Conservation (phyloP, 2,329 filamentous ascomycete genomes). For the Claviceps spartinae region DNA sequence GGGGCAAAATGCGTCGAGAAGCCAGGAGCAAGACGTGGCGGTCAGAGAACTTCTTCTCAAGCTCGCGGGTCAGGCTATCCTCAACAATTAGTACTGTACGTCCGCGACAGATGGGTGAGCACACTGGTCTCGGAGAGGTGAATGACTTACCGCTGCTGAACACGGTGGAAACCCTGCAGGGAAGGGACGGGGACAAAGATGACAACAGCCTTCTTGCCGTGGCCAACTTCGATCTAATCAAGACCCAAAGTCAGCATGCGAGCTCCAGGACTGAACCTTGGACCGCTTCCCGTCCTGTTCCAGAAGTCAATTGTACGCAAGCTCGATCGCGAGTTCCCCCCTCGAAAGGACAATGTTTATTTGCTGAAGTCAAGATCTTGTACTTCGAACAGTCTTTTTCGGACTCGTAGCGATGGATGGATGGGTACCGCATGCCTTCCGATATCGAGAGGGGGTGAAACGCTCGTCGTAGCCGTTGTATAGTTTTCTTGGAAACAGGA, state of each 20-base stretch:
- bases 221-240: slow-evolving; percentile 94
- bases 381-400: slow-evolving; percentile 4
- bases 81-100: neutral
- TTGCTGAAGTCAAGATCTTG: neutral
- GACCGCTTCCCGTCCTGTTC: slow-evolving; percentile 67
- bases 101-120: neutral
- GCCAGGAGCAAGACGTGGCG: slow-evolving; percentile 98
- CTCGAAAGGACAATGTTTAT: slow-evolving; percentile 8
- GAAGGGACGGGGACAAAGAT: slow-evolving; percentile 99
- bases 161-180: slow-evolving; percentile 96
- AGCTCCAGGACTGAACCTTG: slow-evolving; percentile 59
- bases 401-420: slow-evolving; percentile 3
- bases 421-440: neutral
- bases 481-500: slow-evolving; percentile 29
- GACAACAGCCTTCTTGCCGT: slow-evolving; percentile 99
- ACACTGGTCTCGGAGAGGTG: neutral
- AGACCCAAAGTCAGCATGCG: slow-evolving; percentile 62
- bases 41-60: slow-evolving; percentile 99
- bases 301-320: slow-evolving; percentile 29
- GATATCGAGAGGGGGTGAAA: slow-evolving; percentile 4
- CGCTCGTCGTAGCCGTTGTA: slow-evolving; percentile 21
- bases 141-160: slow-evolving; percentile 88
- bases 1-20: slow-evolving; percentile 95
- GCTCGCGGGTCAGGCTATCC: slow-evolving; percentile 91
- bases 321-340: slow-evolving; percentile 16